Conservation (phyloP, 73 alveolate genomes). For the Tetrahymena borealis region DNA sequence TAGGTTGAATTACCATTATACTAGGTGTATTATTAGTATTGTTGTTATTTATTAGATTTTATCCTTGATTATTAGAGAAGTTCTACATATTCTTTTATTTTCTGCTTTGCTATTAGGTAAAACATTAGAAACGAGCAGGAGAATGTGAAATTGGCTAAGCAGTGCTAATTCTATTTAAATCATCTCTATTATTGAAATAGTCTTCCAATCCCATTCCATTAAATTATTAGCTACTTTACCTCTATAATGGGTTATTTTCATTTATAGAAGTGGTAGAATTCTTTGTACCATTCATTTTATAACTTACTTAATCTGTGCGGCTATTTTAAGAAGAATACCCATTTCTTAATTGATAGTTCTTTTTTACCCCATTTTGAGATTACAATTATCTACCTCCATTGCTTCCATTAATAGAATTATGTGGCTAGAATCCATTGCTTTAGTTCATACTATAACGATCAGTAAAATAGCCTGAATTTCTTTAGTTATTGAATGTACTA, state of each 20-base stretch:
- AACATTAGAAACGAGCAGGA: not conserved
- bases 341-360: not conserved
- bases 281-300: not conserved
- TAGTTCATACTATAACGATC: not conserved
- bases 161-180: too few relatives aligned
- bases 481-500: not conserved
- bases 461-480: not conserved
- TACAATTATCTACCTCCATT: not conserved
- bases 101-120: not conserved
- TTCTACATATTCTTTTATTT: not conserved
- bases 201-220: not conserved
- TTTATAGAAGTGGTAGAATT: not conserved
- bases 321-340: not conserved
- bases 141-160: not conserved
- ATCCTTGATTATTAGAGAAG: not conserved
- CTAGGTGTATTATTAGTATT: not conserved
- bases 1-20: too few relatives aligned
- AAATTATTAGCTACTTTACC: not conserved
- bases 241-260: not conserved
- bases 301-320: not conserved
- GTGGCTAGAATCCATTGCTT: not conserved
- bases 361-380: not conserved
- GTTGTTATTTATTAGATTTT: not conserved
- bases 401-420: not conserved
- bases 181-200: not conserved